These are phyloP conservation scores for Fusarium xylarioides DNA, from an alignment of 2,329 filamentous ascomycete genomes.

Conservation along the genomic window DNA sequence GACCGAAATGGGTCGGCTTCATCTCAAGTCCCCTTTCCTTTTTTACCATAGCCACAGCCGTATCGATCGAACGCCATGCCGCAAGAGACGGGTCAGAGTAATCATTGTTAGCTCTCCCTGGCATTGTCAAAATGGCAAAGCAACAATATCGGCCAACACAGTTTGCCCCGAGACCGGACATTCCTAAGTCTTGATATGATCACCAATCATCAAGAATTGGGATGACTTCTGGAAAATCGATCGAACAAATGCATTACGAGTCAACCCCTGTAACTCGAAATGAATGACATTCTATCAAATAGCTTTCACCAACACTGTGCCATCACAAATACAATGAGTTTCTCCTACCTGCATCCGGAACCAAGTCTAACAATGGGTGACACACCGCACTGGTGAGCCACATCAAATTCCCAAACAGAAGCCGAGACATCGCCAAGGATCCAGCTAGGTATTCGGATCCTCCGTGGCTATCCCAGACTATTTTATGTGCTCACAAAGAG, in stretches of 20 bases:
- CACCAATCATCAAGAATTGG: background rate
- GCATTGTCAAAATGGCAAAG: background rate
- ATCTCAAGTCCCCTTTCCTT: background rate
- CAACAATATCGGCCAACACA: background rate
- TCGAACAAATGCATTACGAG: background rate
- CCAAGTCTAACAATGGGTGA: background rate
- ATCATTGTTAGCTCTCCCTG: background rate
- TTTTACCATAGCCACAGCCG: background rate
- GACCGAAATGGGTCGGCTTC: conserved; percentile 9
- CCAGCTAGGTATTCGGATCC: conserved; percentile 9
- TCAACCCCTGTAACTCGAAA: background rate
- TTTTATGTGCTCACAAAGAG: background rate
- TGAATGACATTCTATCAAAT: background rate
- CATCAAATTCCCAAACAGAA: background rate
- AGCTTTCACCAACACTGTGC: background rate
- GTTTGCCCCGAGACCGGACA: background rate
- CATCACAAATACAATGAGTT: background rate
- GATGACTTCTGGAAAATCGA: background rate
- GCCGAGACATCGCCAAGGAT: background rate
- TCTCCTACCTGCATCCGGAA: background rate
- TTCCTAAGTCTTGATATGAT: background rate
- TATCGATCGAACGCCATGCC: conserved; percentile 5
- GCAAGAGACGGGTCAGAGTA: background rate
- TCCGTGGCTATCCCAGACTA: background rate
- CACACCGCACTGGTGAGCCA: background rate